These are phyloP conservation scores for Thermothelomyces thermophilus DNA, from an alignment of 2,329 filamentous ascomycete genomes.

Conservation along the genomic window DNA sequence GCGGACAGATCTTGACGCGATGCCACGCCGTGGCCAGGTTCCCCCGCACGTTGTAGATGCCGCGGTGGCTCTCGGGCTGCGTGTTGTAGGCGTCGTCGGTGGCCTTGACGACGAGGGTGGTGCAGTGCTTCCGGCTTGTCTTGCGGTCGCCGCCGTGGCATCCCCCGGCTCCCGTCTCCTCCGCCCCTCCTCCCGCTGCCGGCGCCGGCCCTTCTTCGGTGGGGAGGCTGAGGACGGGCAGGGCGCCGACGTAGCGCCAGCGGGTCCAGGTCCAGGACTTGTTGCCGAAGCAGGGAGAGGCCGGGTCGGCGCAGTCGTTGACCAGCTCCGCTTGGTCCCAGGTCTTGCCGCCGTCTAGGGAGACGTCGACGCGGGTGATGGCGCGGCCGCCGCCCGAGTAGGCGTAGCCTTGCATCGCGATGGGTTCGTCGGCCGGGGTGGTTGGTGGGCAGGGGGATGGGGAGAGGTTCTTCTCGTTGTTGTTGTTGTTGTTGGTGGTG, in stretches of 20 bases:
- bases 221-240: slow-evolving; percentile 30
- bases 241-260: slow-evolving; percentile 50
- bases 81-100: slow-evolving; percentile 61
- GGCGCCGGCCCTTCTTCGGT: no score
- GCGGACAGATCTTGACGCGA: slow-evolving; percentile 39
- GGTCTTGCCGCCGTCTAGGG: slow-evolving; percentile 53
- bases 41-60: slow-evolving; percentile 57
- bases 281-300: slow-evolving; percentile 32
- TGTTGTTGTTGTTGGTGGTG: background rate
- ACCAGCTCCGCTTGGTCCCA: slow-evolving; percentile 59
- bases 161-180: background rate
- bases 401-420: slow-evolving; percentile 55
- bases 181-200: no score
- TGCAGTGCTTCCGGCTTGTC: slow-evolving; percentile 34
- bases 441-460: slow-evolving; percentile 3
- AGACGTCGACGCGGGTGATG: slow-evolving; percentile 62
- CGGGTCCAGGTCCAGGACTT: slow-evolving; percentile 58
- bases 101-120: slow-evolving; percentile 57
- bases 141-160: slow-evolving; percentile 3
- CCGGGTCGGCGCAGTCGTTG: slow-evolving; percentile 36
- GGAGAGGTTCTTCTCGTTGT: background rate
- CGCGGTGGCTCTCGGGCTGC: slow-evolving; percentile 54
- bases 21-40: slow-evolving; percentile 65
- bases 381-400: slow-evolving; percentile 60
- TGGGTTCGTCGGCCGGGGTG: slow-evolving; percentile 22